These are phyloP conservation scores for Ophiostoma sp. DNA, from an alignment of 2,329 filamentous ascomycete species.

Conservation along the genomic window DNA sequence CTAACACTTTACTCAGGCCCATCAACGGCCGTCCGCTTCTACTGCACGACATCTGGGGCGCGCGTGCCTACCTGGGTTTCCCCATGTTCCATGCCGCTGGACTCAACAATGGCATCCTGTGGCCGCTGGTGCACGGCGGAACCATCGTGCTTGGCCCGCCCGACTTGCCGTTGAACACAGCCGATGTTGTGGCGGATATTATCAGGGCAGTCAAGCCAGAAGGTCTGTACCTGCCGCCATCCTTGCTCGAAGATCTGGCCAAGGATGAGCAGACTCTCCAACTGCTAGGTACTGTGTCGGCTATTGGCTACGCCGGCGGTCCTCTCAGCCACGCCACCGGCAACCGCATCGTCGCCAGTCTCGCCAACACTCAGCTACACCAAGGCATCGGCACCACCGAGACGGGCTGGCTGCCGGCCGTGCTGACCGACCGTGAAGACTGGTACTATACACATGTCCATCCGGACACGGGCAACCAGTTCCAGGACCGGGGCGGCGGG, in stretches of 20 bases:
- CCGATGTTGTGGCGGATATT: constrained; percentile 38
- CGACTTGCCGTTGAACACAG: constrained; percentile 37
- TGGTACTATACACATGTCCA: constrained; percentile 20
- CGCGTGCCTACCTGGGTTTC: constrained; percentile 33
- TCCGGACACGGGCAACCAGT: constrained; percentile 13
- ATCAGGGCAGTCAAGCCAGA: constrained; percentile 36
- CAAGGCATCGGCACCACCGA: constrained; percentile 25
- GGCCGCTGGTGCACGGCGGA: constrained; percentile 38
- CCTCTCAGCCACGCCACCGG: constrained; percentile 43
- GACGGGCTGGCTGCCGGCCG: constrained; percentile 29
- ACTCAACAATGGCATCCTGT: constrained; percentile 11
- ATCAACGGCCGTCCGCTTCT: not conserved
- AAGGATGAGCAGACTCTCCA: not conserved
- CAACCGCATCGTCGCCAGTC: constrained; percentile 31
- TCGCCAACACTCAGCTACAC: constrained; percentile 38
- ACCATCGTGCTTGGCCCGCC: constrained; percentile 29
- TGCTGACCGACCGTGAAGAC: constrained; percentile 28
- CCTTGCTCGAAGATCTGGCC: constrained; percentile 46
- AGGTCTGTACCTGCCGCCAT: constrained; percentile 39
- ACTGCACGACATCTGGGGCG: constrained; percentile 10
- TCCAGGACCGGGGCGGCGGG: constrained; percentile 26
- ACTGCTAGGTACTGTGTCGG: constrained; percentile 31
- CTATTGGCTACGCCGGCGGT: constrained; percentile 44
- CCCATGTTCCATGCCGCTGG: constrained; percentile 40
- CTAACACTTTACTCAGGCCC: constrained; percentile 41